Percentiles rank a stretch among this genome's conserved stretches.
Evolutionary conservation across 1,284 basidiomycete genomes (phyloP).

Genomic region (Ustilago nuda): DNA sequence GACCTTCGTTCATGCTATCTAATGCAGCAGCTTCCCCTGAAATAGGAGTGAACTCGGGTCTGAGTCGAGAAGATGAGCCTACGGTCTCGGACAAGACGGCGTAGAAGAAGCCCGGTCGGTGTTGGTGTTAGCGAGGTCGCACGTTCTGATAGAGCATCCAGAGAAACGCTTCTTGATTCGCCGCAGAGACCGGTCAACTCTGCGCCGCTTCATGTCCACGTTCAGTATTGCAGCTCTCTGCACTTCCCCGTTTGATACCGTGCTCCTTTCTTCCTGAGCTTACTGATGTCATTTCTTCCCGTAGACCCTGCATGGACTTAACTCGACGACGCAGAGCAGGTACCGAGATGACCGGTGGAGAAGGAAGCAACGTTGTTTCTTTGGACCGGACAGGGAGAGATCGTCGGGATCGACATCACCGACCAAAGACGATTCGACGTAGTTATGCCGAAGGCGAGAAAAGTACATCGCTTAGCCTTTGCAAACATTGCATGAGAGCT

Average conservation of each 20-base stretch:
- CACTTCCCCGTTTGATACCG: background rate
- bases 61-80: too few relatives aligned
- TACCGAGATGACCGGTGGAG: background rate
- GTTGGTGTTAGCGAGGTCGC: background rate
- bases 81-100: background rate
- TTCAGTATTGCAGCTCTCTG: background rate
- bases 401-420: background rate
- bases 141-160: constrained; percentile 1
- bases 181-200: constrained; percentile 5
- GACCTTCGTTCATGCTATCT: background rate
- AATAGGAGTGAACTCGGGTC: too few relatives aligned
- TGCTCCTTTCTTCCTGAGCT: background rate
- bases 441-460: background rate
- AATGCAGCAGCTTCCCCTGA: too few relatives aligned
- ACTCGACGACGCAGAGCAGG: background rate
- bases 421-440: background rate
- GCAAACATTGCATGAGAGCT: background rate
- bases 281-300: background rate
- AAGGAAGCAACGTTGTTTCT: constrained; percentile 15
- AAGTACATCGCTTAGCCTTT: background rate
- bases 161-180: constrained; percentile 2
- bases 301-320: background rate
- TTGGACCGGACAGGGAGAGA: background rate
- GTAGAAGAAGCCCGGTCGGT: background rate
- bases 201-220: background rate